phyloP scores from a whole-genome alignment of 306 rosid species.

The Herpetospermum pedunculosum region DNA sequence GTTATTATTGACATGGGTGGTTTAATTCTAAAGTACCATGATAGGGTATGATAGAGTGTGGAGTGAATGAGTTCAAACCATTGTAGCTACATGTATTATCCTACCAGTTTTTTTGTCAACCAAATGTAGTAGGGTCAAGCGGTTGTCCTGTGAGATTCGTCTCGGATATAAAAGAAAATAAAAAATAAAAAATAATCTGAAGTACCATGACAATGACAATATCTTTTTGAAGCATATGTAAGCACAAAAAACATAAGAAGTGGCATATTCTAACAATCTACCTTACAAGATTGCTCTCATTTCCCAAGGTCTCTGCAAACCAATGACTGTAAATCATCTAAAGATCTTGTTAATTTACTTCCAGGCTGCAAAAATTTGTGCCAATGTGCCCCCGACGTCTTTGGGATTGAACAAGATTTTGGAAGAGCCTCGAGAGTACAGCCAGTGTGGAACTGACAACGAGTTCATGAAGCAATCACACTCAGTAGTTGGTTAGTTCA shows the following conservation, averaged over 20 bases:
- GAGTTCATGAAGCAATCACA: too few species aligned
- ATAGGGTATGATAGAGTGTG: too few species aligned
- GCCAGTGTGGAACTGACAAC: conserved; percentile 38
- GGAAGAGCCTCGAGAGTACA: conserved; percentile 74
- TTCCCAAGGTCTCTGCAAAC: too few species aligned
- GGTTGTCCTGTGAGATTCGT: too few species aligned
- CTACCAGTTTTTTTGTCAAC: too few species aligned
- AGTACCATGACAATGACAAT: background rate
- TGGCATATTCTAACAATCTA: background rate
- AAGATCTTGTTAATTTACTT: background rate
- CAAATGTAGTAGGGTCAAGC: too few species aligned
- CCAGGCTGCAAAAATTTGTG: conserved; percentile 89
- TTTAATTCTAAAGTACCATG: background rate
- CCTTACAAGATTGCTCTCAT: too few species aligned
- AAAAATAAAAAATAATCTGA: too few species aligned
- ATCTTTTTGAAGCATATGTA: background rate
- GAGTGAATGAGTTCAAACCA: too few species aligned
- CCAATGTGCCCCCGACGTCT: conserved; percentile 64
- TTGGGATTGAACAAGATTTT: conserved; percentile 70
- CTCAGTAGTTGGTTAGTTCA: conserved; percentile 63
- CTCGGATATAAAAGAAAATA: too few species aligned
- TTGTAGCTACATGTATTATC: too few species aligned
- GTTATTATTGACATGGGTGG: background rate
- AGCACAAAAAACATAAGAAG: background rate
- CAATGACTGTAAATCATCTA: background rate